Evolutionary conservation across 2,329 filamentous ascomycete species (phyloP).

Genomic region (Cercospora nicotianae): DNA sequence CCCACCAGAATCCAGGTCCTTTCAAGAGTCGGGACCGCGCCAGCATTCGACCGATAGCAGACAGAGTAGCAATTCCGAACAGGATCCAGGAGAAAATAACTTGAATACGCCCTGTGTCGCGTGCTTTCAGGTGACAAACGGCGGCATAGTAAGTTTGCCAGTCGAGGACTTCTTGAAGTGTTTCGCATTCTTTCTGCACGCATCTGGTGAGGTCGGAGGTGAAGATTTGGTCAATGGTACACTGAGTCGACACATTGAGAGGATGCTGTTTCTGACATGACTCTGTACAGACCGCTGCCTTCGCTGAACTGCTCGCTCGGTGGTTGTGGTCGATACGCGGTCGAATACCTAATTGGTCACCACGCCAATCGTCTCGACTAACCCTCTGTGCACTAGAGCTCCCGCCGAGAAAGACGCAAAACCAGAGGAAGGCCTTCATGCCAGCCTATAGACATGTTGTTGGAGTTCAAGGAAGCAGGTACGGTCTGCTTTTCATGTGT

Average conservation of each 20-base stretch:
- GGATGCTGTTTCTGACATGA: background rate
- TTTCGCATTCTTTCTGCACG: constrained; percentile 12
- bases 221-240: constrained; percentile 14
- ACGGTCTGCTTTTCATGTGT: background rate
- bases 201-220: constrained; percentile 15
- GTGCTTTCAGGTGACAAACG: constrained; percentile 9
- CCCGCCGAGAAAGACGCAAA: background rate
- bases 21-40: constrained; percentile 13
- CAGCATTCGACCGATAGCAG: constrained; percentile 11
- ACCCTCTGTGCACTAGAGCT: background rate
- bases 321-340: background rate
- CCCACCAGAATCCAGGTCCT: constrained; percentile 23
- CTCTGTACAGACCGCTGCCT: background rate
- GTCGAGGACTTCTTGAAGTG: constrained; percentile 15
- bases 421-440: constrained; percentile 5
- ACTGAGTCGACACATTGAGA: background rate
- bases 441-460: background rate
- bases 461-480: background rate
- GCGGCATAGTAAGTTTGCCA: constrained; percentile 21
- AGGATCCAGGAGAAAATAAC: constrained; percentile 8
- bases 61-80: constrained; percentile 8
- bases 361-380: background rate
- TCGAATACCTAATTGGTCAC: background rate
- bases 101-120: constrained; percentile 6
- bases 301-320: background rate